Base-by-base conservation (phyloP, 495 filamentous ascomycete genomes). In the Hypoxylon crocopeplum region DNA sequence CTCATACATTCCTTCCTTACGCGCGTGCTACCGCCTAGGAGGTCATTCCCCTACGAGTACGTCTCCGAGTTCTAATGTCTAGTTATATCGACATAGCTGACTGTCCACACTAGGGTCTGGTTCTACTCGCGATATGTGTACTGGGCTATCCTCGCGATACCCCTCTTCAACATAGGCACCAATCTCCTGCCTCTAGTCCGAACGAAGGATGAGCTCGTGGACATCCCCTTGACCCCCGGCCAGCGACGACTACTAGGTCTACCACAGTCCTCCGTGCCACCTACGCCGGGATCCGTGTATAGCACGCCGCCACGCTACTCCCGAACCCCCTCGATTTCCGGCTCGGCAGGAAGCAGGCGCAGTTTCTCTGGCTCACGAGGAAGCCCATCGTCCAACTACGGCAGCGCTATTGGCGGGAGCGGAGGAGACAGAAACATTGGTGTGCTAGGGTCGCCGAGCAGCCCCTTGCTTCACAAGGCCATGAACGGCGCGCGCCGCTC, bases 201-300 rank as follows among this genome's bases (percentile, higher is more conserved):
- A 42, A 73, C 75, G 5, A 82, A 79, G 50, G 92, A 96, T 71
- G 84, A 93, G 56, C 80, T 97, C 54, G 78, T 85, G 61, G 93
- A 98, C 70, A 95, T 98, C 41, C 86, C 94, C 56, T 81, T 98
- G 46, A 97, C 92, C 4, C 91, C 94, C 17, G 86, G 87, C 10
- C 94, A 98, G 72, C 89, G 94, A 33, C 79, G 84, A 46, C 83
- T 96, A 13, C 81, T 98, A 15, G 92, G 93, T 8, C 84, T 98
- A 7, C 82, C 88, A 45, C 89, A 91, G 5, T 86, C 79, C 34
- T 76, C 81, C 2, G 76, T 79, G n/a, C 82, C 88, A 2, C 75
- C 81, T 2, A 92, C 90, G 0, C 86, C 90, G 0, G 76, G 76
- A 39, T 76, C 80, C 5, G 80, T 82, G 10, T 93, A 88, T 71